A percentile compares a stretch with the other conserved stretches of the same genome.
These are phyloP conservation scores for Gonium pectorale DNA, from an alignment of 139 green algal genomes.

Conservation along the genomic window DNA sequence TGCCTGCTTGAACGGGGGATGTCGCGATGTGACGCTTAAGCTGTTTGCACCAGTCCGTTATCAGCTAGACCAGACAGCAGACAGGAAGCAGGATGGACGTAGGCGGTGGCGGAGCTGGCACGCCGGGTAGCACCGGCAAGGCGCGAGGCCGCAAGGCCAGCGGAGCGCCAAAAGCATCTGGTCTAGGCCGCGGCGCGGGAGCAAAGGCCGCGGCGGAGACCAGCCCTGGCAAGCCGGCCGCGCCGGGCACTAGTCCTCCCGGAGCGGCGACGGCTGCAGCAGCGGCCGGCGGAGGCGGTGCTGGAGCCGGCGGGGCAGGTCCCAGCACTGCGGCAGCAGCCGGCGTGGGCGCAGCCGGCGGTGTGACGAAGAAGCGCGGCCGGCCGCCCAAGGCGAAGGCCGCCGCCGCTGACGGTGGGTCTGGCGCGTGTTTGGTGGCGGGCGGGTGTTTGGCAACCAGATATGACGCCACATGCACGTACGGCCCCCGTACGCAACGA, in stretches of 20 bases:
- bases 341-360: background rate
- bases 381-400: background rate
- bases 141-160: background rate
- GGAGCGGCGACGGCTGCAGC: background rate
- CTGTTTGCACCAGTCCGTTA: too few relatives aligned
- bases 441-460: too few relatives aligned
- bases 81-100: too few relatives aligned
- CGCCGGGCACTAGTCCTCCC: background rate
- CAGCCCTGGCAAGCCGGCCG: background rate
- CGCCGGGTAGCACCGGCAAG: constrained; percentile 3
- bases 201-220: background rate
- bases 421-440: too few relatives aligned
- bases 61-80: too few relatives aligned
- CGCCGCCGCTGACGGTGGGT: background rate
- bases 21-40: too few relatives aligned
- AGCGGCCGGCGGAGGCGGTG: background rate
- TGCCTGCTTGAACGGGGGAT: too few relatives aligned
- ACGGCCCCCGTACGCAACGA: too few relatives aligned
- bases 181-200: background rate
- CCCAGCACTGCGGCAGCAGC: background rate
- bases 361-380: constrained; percentile 16
- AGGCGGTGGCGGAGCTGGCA: background rate
- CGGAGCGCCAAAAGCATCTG: too few relatives aligned
- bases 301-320: background rate
- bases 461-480: too few relatives aligned